Conservation (phyloP, 305 asterid species). For the Fraxinus sp. region DNA sequence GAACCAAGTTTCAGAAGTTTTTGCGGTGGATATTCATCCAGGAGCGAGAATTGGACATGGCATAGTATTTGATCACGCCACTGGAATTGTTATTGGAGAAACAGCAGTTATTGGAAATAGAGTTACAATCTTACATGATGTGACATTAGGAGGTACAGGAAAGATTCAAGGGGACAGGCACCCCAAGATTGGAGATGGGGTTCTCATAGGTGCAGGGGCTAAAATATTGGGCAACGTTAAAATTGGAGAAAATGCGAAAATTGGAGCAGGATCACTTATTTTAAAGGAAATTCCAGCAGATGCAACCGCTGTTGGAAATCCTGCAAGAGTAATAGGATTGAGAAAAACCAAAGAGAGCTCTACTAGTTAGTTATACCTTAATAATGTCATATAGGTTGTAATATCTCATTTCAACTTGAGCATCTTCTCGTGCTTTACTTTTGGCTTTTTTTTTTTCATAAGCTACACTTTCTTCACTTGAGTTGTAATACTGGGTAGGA, state of each 20-base stretch:
- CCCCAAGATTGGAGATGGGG: constrained; percentile 56
- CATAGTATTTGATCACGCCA: constrained; percentile 47
- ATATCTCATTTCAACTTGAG: background rate
- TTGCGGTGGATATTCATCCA: constrained; percentile 55
- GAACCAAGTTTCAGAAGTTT: constrained; percentile 44
- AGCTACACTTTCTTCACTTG: background rate
- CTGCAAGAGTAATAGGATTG: constrained; percentile 39
- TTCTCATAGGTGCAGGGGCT: constrained; percentile 51
- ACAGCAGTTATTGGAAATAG: constrained; percentile 50
- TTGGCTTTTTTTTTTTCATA: background rate
- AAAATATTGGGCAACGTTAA: constrained; percentile 42
- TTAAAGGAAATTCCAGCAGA: constrained; percentile 40
- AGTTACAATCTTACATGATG: constrained; percentile 46
- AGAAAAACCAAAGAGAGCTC: constrained; percentile 13
- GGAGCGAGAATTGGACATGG: constrained; percentile 45
- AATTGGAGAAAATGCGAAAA: constrained; percentile 37
- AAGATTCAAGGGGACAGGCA: constrained; percentile 49
- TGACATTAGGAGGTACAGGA: constrained; percentile 57
- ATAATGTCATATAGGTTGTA: background rate
- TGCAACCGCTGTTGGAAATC: constrained; percentile 57
- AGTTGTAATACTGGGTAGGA: background rate
- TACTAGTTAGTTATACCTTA: background rate
- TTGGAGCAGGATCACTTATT: constrained; percentile 54
- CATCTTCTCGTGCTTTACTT: background rate
- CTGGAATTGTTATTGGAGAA: constrained; percentile 60